A percentile compares a stretch with the other conserved stretches of the same genome.
Evolutionary conservation across 345 rosid genomes (phyloP).

Genomic region (Hibiscus syriacus): DNA sequence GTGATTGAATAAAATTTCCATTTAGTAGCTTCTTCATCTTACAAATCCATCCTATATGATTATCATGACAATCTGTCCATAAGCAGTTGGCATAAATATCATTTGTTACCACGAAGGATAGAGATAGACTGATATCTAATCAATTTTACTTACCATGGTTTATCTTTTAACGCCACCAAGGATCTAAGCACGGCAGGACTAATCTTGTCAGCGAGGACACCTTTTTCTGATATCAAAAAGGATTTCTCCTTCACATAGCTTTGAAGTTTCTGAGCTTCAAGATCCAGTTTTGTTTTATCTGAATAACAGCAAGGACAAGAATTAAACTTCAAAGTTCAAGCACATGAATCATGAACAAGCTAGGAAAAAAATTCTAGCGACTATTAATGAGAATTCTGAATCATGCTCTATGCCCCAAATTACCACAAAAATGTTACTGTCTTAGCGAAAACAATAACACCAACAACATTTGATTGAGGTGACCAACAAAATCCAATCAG

Average conservation of each 20-base stretch:
- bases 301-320: constrained; percentile 9
- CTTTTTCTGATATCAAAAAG: constrained; percentile 50
- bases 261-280: constrained; percentile 58
- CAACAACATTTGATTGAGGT: neutral
- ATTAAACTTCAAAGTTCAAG: neutral
- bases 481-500: neutral
- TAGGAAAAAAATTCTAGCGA: neutral
- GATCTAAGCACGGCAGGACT: constrained; percentile 60
- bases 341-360: neutral
- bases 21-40: neutral
- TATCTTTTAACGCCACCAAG: constrained; percentile 53
- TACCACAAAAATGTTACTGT: neutral
- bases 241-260: constrained; percentile 73
- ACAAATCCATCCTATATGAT: neutral
- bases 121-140: neutral
- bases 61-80: neutral
- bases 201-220: constrained; percentile 68
- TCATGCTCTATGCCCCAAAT: neutral
- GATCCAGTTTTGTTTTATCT: constrained; percentile 55
- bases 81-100: neutral
- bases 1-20: neutral
- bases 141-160: constrained; percentile 31
- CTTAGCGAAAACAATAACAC: neutral
- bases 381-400: neutral
- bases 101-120: neutral